Conservation (phyloP, 306 rosid species). For the Mimosa pudica region DNA sequence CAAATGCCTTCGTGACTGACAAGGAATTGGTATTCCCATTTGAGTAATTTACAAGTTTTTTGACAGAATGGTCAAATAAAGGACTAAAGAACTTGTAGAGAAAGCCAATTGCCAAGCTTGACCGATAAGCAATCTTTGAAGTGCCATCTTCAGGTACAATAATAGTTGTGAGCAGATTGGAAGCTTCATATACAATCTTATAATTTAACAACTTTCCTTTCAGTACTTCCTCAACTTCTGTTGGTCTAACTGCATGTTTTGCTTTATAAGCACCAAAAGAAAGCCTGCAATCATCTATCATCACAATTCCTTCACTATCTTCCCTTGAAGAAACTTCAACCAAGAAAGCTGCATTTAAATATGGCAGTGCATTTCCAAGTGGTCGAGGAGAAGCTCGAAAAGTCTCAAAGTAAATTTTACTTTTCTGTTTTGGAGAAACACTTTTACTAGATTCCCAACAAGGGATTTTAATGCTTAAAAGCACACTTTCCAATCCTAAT, state of each 20-base stretch:
- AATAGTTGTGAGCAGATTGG: slow-evolving; percentile 44
- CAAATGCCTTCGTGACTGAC: slow-evolving; percentile 9
- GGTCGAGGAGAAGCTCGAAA: slow-evolving; percentile 81
- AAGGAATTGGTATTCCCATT: slow-evolving; percentile 20
- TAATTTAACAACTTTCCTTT: slow-evolving; percentile 56
- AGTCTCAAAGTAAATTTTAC: slow-evolving; percentile 62
- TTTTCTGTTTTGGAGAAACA: slow-evolving; percentile 36
- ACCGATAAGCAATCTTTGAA: slow-evolving; percentile 52
- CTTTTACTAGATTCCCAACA: slow-evolving; percentile 38
- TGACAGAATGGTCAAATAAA: slow-evolving; percentile 39
- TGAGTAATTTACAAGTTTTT: slow-evolving; percentile 30
- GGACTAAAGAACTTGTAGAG: slow-evolving; percentile 71
- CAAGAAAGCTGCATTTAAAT: slow-evolving; percentile 79
- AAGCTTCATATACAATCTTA: slow-evolving; percentile 55
- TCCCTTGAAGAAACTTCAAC: slow-evolving; percentile 56
- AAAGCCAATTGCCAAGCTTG: slow-evolving; percentile 78
- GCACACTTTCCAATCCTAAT: slow-evolving; percentile 50
- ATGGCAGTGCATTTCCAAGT: slow-evolving; percentile 77
- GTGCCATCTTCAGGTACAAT: slow-evolving; percentile 64
- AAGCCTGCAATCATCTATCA: slow-evolving; percentile 56
- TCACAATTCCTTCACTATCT: slow-evolving; percentile 42
- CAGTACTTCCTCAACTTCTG: slow-evolving; percentile 61
- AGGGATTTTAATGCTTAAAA: slow-evolving; percentile 70
- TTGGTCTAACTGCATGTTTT: slow-evolving; percentile 78
- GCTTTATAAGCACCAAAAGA: slow-evolving; percentile 76